Percentiles rank a stretch among this genome's conserved stretches.
These are phyloP conservation scores for Iris pallida DNA, from an alignment of 116 monocot genomes.

Conservation along the genomic window DNA sequence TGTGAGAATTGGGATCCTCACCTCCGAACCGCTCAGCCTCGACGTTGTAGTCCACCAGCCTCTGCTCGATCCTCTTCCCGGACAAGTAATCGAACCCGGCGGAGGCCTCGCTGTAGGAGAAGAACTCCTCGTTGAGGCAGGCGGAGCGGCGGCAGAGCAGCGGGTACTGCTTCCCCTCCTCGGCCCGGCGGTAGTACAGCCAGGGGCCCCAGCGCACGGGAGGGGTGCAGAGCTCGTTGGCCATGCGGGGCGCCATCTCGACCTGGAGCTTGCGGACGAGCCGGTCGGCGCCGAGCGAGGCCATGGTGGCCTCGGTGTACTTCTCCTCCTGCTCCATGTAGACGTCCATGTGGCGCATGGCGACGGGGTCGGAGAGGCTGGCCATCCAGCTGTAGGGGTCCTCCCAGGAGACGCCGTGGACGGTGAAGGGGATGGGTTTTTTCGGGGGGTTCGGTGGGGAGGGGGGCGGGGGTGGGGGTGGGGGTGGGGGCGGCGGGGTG, in stretches of 20 bases:
- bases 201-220: slow-evolving; percentile 89
- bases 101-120: slow-evolving; percentile 58
- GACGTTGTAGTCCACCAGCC: slow-evolving; percentile 75
- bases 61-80: slow-evolving; percentile 86
- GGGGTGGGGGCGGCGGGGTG: slow-evolving; percentile 25
- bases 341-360: slow-evolving; percentile 95
- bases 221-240: slow-evolving; percentile 62
- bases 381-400: slow-evolving; percentile 98
- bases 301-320: slow-evolving; percentile 77
- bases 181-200: slow-evolving; percentile 81
- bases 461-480: slow-evolving; percentile 44
- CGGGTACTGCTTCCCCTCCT: slow-evolving; percentile 85
- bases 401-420: slow-evolving; percentile 69
- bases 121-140: slow-evolving; percentile 64
- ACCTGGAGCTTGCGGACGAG: slow-evolving; percentile 72
- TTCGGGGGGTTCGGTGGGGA: slow-evolving; percentile 73
- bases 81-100: slow-evolving; percentile 76
- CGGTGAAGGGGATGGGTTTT: slow-evolving; percentile 59
- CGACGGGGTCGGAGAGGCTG: slow-evolving; percentile 57
- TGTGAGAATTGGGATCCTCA: slow-evolving; percentile 9
- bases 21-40: slow-evolving; percentile 92
- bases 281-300: slow-evolving; percentile 49
- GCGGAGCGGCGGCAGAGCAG: slow-evolving; percentile 80
- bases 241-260: slow-evolving; percentile 82
- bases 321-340: slow-evolving; percentile 87